Conservation (phyloP, 2,329 filamentous ascomycete species). For the Arachnomyces sp. region DNA sequence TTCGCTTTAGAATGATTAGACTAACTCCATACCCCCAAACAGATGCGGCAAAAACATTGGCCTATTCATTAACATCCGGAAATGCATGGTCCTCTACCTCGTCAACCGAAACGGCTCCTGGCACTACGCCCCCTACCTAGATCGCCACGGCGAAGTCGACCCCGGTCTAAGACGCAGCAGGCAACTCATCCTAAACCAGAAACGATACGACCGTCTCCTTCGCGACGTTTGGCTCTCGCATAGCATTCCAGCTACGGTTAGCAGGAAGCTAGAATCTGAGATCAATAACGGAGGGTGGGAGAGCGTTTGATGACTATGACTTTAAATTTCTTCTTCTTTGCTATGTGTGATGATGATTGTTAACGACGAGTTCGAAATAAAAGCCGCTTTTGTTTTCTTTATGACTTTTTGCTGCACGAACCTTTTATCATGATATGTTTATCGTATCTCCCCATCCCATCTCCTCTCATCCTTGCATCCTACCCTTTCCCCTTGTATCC, state of each 20-base stretch:
- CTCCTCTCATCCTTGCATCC: too few relatives aligned
- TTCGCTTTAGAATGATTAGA: background rate
- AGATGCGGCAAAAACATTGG: slow-evolving; percentile 85
- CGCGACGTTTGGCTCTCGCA: slow-evolving; percentile 80
- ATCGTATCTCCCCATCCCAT: too few relatives aligned
- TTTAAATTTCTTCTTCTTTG: slow-evolving; percentile 1
- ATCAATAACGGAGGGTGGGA: slow-evolving; percentile 98
- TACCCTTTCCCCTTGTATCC: background rate
- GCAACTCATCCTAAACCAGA: slow-evolving; percentile 87
- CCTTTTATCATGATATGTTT: too few relatives aligned
- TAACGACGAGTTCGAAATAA: too few relatives aligned
- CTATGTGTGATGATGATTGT: background rate
- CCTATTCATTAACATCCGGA: slow-evolving; percentile 93
- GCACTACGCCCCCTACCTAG: slow-evolving; percentile 82
- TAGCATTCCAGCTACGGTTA: slow-evolving; percentile 79
- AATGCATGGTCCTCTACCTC: slow-evolving; percentile 84
- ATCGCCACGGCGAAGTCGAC: slow-evolving; percentile 92
- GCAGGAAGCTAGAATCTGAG: slow-evolving; percentile 82
- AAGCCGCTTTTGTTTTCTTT: too few relatives aligned
- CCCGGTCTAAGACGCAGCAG: slow-evolving; percentile 79
- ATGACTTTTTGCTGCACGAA: too few relatives aligned
- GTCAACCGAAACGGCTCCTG: slow-evolving; percentile 77
- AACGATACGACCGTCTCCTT: slow-evolving; percentile 80
- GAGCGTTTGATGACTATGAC: slow-evolving; percentile 39
- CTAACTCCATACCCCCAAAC: slow-evolving; percentile 13